phyloP scores from a whole-genome alignment of 2,329 filamentous ascomycete genomes.

The Dothideomycetidae sp. region DNA sequence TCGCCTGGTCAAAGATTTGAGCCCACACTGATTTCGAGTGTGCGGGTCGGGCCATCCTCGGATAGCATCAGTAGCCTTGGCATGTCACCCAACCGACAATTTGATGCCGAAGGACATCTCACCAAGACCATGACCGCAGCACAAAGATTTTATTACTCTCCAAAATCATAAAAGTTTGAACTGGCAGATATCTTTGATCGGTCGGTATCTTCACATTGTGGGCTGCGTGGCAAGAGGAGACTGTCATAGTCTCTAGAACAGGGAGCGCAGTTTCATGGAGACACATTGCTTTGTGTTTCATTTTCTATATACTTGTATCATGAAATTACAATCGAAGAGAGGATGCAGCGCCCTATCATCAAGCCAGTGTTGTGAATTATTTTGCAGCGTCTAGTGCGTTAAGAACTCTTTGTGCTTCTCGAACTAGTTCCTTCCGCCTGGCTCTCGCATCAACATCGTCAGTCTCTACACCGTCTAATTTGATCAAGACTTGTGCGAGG shows the following conservation, averaged over 20 bases:
- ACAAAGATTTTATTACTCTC: too few relatives aligned
- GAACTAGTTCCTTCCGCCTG: conserved; percentile 58
- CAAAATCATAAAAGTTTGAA: too few relatives aligned
- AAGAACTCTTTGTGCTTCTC: conserved; percentile 52
- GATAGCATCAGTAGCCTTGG: conserved; percentile 4
- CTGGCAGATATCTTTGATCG: too few relatives aligned
- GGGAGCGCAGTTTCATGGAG: too few relatives aligned
- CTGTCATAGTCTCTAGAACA: too few relatives aligned
- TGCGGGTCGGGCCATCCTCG: conserved; percentile 1
- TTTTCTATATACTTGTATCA: too few relatives aligned
- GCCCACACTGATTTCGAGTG: not conserved
- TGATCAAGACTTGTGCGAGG: conserved; percentile 60
- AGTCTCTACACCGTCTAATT: conserved; percentile 62
- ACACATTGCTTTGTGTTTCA: too few relatives aligned
- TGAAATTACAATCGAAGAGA: not conserved
- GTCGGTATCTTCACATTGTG: too few relatives aligned
- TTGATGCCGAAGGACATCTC: too few relatives aligned
- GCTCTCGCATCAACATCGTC: conserved; percentile 50
- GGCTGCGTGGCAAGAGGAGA: too few relatives aligned
- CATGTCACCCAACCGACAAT: too few relatives aligned
- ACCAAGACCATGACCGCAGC: too few relatives aligned
- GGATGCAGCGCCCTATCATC: not conserved
- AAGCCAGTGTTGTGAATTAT: not conserved
- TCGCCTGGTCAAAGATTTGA: conserved; percentile 1
- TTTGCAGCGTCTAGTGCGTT: conserved; percentile 44